Evolutionary conservation across 371 early-diverging fungal genomes (phyloP), one percentile per base, ranked within the genome.

Genomic region (Furculomyces boomerangus): DNA sequence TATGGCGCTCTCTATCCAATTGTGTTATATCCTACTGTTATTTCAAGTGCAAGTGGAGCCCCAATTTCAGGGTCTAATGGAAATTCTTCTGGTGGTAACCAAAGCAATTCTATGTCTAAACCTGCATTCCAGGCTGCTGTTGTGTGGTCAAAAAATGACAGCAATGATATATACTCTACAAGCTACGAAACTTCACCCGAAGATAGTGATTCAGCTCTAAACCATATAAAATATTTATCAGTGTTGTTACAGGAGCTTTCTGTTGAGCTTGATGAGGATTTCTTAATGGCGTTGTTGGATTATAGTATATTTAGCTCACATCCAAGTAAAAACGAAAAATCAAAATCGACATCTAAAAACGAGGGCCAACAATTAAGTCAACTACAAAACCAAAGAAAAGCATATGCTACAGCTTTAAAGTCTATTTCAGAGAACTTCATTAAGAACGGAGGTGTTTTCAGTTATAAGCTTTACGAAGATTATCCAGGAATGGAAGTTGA

Each of bases 221-320:
- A 84, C 26, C 93, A 88, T 66, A 80, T 87, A 64, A 84, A 94
- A 59, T 92, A 87, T 65, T 90, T 88, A 54, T 84, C 88, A 1
- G 72, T 88, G 1, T 62, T 95, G 8, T 57, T 91, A 2, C 97
- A 96, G 65, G 92, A 94, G 64, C 68, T 96, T 57, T 90, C 90
- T 3, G 63, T 96, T 24, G 88, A 92, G 50, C 68, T 92, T 29
- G 95, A 94, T 57, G 93, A 92, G 60, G 86, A 87, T 47, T 85
- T 96, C 61, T 66, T 95, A 32, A 77, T 73, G 59, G 83, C 84
- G 1, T 64, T 95, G 28, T 62, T 93, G 39, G 89, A 93, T 41
- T 91, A 96, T 63, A 65, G 57, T 44, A 39, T 25, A 41, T 46
- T 45, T 28, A 31, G 10, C 29, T 30, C 50, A 13, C 8, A 2